Base-by-base conservation (phyloP, 1,284 basidiomycete genomes). In the Puccinia polysora region DNA sequence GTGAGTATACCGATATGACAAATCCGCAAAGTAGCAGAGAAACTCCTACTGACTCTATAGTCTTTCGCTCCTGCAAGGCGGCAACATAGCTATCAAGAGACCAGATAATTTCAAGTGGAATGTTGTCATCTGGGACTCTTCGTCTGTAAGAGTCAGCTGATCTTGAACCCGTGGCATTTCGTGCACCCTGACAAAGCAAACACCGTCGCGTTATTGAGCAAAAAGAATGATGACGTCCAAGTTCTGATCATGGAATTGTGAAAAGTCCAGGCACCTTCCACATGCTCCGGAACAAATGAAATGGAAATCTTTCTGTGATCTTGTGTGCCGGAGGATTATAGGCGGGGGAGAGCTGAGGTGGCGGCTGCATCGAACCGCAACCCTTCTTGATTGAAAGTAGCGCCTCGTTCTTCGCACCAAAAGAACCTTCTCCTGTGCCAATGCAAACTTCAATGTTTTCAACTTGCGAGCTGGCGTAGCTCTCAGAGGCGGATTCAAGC, bases 101-200 rank as follows among this genome's bases (percentile, higher is more conserved):
- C 43, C 68, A 70, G 8, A 70, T 32, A 4, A 70, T 70, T 38
- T 70, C 68, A 14, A 70, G 49, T 12, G 68, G 58, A n/a, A 70
- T 18, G 49, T 69, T 69, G 32, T 69, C 65, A 20, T 59, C 65
- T n/a, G 45, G 38, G 23, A 59, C 32, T 12, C 43, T 15, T n/a
- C 43, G 28, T 18, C 52, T 47, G 18, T 40, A 49, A 30, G 49
- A 36, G 7, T 6, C 56, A 28, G 20, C 60, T 40, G 30, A 36
- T 20, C 4, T 60, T 25, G 43, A 45, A 8, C 53, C 53, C 32
- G 55, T 34, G 6, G 20, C 32, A 20, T 69, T 69, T 14, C 40
- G 40, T 28, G 40, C 34, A 34, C 55, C 65, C 65, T 69, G 28
- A 20, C n/a, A 45, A 14, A 25, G 8, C 40, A 18, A 18, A 18